Evolutionary conservation across 2,329 filamentous ascomycete species (phyloP).

Genomic region (Kalmusia sp.): DNA sequence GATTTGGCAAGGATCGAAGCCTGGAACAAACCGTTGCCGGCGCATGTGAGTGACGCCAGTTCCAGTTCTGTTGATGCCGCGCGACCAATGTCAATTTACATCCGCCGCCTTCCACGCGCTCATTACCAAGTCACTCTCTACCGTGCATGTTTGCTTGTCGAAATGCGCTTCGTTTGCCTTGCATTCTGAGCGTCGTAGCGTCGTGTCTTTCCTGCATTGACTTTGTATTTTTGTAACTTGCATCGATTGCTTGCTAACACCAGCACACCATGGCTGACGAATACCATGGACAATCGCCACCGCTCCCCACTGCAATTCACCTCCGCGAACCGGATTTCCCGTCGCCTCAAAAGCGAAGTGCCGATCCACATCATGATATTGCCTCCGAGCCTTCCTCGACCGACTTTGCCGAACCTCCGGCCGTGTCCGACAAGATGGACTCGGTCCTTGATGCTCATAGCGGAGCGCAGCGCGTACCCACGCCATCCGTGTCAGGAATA

Average conservation of each 20-base stretch:
- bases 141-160: not conserved
- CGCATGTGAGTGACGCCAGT: constrained; percentile 17
- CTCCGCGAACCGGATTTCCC: constrained; percentile 34
- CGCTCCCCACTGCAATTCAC: constrained; percentile 26
- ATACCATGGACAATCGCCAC: constrained; percentile 15
- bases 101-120: constrained; percentile 3
- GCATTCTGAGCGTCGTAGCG: not conserved
- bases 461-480: not conserved
- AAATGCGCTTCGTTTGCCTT: not conserved
- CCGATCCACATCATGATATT: constrained; percentile 11
- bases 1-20: constrained; percentile 11
- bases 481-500: not conserved
- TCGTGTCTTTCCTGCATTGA: not conserved
- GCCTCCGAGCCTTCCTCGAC: constrained; percentile 15
- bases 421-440: constrained; percentile 1
- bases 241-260: not conserved
- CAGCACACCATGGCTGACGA: constrained; percentile 25
- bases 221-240: not conserved
- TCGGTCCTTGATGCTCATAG: not conserved
- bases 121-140: not conserved
- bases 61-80: not conserved
- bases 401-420: constrained; percentile 4
- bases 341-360: constrained; percentile 17
- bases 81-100: constrained; percentile 2
- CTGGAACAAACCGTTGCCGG: constrained; percentile 18